These are phyloP conservation scores for Diaporthe ilicicola DNA, from an alignment of 2,329 filamentous ascomycete genomes.

Conservation along the genomic window DNA sequence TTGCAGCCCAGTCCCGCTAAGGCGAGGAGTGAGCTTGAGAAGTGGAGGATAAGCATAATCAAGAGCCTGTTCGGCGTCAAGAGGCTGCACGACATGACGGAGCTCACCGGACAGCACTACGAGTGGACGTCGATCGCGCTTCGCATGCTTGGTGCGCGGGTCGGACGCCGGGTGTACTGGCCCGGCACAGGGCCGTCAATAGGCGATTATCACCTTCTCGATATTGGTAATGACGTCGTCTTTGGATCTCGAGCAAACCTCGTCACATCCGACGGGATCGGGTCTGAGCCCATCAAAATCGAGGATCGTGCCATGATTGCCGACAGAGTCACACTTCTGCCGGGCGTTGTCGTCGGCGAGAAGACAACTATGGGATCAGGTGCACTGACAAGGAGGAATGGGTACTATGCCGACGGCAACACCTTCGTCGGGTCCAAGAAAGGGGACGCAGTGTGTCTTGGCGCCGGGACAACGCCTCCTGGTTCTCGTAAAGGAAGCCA, in stretches of 20 bases:
- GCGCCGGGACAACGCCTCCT: not conserved
- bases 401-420: slow-evolving; percentile 52
- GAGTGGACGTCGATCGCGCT: slow-evolving; percentile 61
- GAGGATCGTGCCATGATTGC: slow-evolving; percentile 63
- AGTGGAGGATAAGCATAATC: slow-evolving; percentile 55
- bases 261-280: slow-evolving; percentile 59
- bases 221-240: slow-evolving; percentile 67
- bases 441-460: slow-evolving; percentile 56
- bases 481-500: not conserved
- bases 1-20: slow-evolving; percentile 44
- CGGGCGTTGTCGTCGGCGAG: slow-evolving; percentile 58
- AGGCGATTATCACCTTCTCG: slow-evolving; percentile 62
- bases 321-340: slow-evolving; percentile 61
- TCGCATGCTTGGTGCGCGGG: slow-evolving; percentile 58
- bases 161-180: slow-evolving; percentile 65
- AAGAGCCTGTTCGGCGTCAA: slow-evolving; percentile 53
- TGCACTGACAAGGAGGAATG: slow-evolving; percentile 56
- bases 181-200: slow-evolving; percentile 63
- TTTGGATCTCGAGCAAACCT: slow-evolving; percentile 65
- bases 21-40: slow-evolving; percentile 47
- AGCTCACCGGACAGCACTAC: slow-evolving; percentile 63
- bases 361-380: slow-evolving; percentile 62
- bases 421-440: slow-evolving; percentile 62
- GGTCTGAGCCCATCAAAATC: slow-evolving; percentile 57
- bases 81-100: slow-evolving; percentile 56